phyloP scores from a whole-genome alignment of 768 basidiomycete genomes.

The Rhizopogon vulgaris region DNA sequence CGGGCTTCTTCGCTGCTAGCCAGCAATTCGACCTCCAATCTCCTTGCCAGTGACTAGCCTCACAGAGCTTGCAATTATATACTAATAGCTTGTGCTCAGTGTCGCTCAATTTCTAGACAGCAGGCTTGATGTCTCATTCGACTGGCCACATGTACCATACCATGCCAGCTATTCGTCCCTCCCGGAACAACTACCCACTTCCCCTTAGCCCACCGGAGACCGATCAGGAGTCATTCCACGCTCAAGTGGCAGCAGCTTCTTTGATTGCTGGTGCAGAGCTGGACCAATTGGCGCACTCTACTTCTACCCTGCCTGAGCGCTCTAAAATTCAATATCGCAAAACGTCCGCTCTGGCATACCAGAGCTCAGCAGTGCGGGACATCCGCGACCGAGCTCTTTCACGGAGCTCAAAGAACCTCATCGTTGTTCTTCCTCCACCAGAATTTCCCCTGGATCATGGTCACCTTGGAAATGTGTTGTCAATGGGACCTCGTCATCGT shows the following conservation, averaged over 20 bases:
- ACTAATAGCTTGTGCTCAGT: no score
- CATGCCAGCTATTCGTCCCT: conserved; percentile 29
- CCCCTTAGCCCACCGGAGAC: conserved; percentile 40
- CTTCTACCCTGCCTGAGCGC: conserved; percentile 6
- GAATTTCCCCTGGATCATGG: conserved; percentile 55
- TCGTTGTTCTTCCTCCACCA: conserved; percentile 62
- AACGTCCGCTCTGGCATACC: conserved; percentile 50
- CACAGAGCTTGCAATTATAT: not conserved
- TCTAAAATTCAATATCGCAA: conserved; percentile 31
- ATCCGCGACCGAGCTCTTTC: conserved; percentile 33
- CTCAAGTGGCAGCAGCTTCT: not conserved
- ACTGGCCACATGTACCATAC: conserved; percentile 38
- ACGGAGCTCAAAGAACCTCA: conserved; percentile 43
- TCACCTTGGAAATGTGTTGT: conserved; percentile 50
- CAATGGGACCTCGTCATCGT: conserved; percentile 52
- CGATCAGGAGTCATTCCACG: conserved; percentile 8
- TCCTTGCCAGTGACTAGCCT: not conserved
- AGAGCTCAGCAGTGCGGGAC: conserved; percentile 41
- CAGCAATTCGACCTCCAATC: not conserved
- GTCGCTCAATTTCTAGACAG: not conserved
- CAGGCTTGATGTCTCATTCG: conserved; percentile 35
- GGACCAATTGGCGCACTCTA: conserved; percentile 4
- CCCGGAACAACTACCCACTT: conserved; percentile 15
- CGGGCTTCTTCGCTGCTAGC: conserved; percentile 1
- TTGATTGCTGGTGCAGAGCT: conserved; percentile 6